Conservation (phyloP, 352 stramenopile species). For the Pythium diclinum region DNA sequence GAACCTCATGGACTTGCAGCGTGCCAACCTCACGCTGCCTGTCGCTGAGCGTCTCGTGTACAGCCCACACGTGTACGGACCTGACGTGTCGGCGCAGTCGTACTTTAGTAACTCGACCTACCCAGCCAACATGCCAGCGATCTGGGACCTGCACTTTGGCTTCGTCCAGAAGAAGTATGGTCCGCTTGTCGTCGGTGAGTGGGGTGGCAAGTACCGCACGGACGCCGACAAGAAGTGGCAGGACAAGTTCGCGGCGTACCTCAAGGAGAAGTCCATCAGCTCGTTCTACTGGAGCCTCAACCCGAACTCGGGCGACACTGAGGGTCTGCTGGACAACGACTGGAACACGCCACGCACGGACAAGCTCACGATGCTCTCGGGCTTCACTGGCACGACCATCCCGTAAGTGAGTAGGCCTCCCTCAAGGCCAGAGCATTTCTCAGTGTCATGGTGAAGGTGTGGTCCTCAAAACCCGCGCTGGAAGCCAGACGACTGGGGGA, state of each 20-base stretch:
- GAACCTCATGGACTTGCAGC: slow-evolving; percentile 34
- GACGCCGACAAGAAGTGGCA: slow-evolving; percentile 48
- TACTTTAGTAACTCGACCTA: slow-evolving; percentile 42
- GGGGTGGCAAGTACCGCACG: slow-evolving; percentile 42
- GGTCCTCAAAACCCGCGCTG: too few relatives aligned
- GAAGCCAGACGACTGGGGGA: too few relatives aligned
- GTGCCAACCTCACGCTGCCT: slow-evolving; percentile 27
- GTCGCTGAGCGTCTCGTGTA: slow-evolving; percentile 45
- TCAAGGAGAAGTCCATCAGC: slow-evolving; percentile 24
- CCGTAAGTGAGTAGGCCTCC: background rate
- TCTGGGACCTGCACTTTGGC: slow-evolving; percentile 63
- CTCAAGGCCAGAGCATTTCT: too few relatives aligned
- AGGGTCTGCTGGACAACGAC: slow-evolving; percentile 52
- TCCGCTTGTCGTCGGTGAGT: slow-evolving; percentile 58
- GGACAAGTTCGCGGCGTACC: slow-evolving; percentile 42
- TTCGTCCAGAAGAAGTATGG: slow-evolving; percentile 27
- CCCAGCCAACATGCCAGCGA: slow-evolving; percentile 40
- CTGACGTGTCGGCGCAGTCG: slow-evolving; percentile 38
- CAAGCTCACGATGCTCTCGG: slow-evolving; percentile 45
- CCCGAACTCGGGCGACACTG: slow-evolving; percentile 58
- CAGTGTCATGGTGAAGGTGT: too few relatives aligned
- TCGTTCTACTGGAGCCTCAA: slow-evolving; percentile 72
- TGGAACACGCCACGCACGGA: slow-evolving; percentile 47
- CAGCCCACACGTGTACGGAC: slow-evolving; percentile 46
- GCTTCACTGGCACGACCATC: slow-evolving; percentile 36